Base-by-base conservation (phyloP, 805 yeast genomes). In the Ogataea ganodermae region DNA sequence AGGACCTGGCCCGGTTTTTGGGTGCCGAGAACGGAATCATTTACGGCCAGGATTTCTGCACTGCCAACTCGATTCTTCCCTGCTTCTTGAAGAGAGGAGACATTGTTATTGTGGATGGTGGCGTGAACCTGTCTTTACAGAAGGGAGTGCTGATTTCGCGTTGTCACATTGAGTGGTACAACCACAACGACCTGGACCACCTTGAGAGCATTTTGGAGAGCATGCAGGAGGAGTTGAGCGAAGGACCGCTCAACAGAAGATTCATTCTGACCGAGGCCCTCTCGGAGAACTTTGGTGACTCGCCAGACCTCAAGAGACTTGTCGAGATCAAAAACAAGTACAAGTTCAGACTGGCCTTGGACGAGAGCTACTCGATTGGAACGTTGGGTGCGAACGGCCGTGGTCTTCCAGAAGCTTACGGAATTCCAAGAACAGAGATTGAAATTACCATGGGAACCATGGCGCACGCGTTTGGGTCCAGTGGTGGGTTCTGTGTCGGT, bases 11-110 rank as follows among this genome's bases (percentile, higher is more conserved):
- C 10, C 65, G 72, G 26, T 92, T 82, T 61, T 80, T 92, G 55
- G 89, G 86, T 21, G 78, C 89, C 2, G 96, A 88, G 54, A 77
- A 78, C 46, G 82, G 89, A 40, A 88, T 94, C 46, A 71, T 92
- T 36, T 94, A 94, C 63, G 96, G 97, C 37, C 99, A 94, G 72
- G 97, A 92, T 62, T 84, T 87, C 57, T 80, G 86, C 55, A 86
- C 96, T 33, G 82, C 92, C 10, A 80, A 91, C 10, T 86, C 96
- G 12, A 96, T 92, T 10, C 73, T 94, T 45, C 96, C 98, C 6
- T 90, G 97, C 41, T 94, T 94, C 66, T 76, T 92, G 56, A 94
- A 94, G 66, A 84, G 99, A 69, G 98, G 98, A 55, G 99, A 94
- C 66, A 76, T 88, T 52, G 83, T 90, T 52, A 83, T 94, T 45